These are phyloP conservation scores for Blastobotrys raffinosifermentans DNA, from an alignment of 1,139 yeast species.

Conservation along the genomic window DNA sequence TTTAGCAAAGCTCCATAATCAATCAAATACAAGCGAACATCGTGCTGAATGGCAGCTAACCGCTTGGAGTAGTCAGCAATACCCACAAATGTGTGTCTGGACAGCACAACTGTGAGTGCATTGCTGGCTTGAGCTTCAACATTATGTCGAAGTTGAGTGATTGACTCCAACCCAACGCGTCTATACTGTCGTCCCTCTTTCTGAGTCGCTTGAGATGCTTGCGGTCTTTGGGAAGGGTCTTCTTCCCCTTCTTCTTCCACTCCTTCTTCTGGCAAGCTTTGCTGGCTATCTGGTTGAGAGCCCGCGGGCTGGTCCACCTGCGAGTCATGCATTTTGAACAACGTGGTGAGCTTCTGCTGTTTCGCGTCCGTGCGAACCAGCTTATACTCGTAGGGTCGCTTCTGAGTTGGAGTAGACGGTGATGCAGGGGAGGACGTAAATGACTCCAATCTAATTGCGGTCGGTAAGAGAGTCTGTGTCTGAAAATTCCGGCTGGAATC, in stretches of 20 bases:
- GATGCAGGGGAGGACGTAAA: not conserved
- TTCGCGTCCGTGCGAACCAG: constrained; percentile 61
- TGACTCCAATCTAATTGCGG: constrained; percentile 10
- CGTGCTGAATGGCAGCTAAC: constrained; percentile 76
- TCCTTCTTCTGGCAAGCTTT: not conserved
- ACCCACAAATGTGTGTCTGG: constrained; percentile 73
- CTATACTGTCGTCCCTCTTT: constrained; percentile 7
- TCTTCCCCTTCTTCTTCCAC: not conserved
- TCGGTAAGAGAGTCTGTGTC: constrained; percentile 51
- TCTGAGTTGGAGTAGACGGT: constrained; percentile 7
- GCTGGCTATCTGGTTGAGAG: not conserved
- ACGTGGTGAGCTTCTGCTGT: constrained; percentile 27
- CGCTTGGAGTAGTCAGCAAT: constrained; percentile 67
- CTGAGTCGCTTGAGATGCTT: constrained; percentile 1
- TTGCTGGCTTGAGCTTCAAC: constrained; percentile 45
- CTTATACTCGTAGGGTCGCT: constrained; percentile 31
- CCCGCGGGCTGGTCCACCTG: not conserved
- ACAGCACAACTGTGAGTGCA: constrained; percentile 59
- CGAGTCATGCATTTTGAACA: constrained; percentile 11
- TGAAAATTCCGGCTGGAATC: constrained; percentile 68
- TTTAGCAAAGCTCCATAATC: constrained; percentile 66
- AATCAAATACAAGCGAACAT: constrained; percentile 65
- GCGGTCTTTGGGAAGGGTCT: not conserved
- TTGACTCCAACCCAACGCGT: constrained; percentile 27
- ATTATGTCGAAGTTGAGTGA: constrained; percentile 47